These are phyloP conservation scores for Vitis hybrid DNA, from an alignment of 177 flowering plant species.

Conservation along the genomic window DNA sequence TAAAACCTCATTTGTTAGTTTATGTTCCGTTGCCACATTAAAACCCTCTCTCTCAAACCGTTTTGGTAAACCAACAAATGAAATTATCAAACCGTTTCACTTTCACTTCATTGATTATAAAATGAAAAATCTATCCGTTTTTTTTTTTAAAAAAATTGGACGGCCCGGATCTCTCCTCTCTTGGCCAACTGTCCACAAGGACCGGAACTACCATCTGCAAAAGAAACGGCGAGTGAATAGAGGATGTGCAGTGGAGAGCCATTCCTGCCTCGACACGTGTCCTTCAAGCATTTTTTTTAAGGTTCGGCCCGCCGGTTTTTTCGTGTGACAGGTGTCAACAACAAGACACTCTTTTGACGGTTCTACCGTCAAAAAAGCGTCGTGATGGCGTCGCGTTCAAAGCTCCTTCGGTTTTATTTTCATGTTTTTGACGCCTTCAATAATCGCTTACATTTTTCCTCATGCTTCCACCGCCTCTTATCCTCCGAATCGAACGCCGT, in stretches of 20 bases:
- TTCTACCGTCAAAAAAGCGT: background rate
- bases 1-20: too few species aligned
- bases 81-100: too few species aligned
- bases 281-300: background rate
- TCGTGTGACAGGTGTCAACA: slow-evolving; percentile 19
- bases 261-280: slow-evolving; percentile 10
- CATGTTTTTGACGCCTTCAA: background rate
- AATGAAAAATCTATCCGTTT: too few species aligned
- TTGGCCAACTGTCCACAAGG: slow-evolving; percentile 1
- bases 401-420: background rate
- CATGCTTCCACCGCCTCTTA: slow-evolving; percentile 15
- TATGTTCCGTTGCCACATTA: too few species aligned
- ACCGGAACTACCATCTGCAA: slow-evolving; percentile 13
- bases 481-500: slow-evolving; percentile 32
- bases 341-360: slow-evolving; percentile 4
- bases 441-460: background rate
- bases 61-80: too few species aligned
- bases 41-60: too few species aligned
- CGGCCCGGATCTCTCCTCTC: background rate
- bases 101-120: too few species aligned
- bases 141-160: background rate
- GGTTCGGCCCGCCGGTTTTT: slow-evolving; percentile 8
- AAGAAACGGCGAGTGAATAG: slow-evolving; percentile 15
- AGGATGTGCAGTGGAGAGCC: slow-evolving; percentile 2
- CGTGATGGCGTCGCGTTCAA: slow-evolving; percentile 6